Evolutionary conservation across 208 protist genomes (phyloP), one percentile per base, ranked within the genome.

Genomic region (Strigomonas culicis): DNA sequence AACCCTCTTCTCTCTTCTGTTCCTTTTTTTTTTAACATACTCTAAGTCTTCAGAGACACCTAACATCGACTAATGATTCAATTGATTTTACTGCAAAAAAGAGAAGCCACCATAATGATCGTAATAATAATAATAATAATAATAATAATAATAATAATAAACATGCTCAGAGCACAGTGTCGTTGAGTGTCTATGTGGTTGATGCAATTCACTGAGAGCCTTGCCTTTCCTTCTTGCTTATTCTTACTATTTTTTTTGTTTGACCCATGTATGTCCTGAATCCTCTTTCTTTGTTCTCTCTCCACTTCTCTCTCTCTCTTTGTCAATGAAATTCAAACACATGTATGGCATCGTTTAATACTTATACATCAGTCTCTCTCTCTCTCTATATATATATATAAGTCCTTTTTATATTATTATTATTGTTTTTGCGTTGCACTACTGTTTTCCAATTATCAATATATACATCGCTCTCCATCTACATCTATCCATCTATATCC

Each of bases 221-320:
- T n/a, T n/a, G n/a, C n/a, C 50, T 62, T 24, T 62, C 2, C 43
- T 62, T 62, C 57, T 62, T 51, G 47, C 28, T n/a, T 30, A 41
- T 2, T 4, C 30, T 4, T 34, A 6, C 51, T 34, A 3, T 57
- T 57, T 21, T 25, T 2, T 31, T 11, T 31, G 8, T 30, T 8
- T 31, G 2, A 8, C 11, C 8, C 51, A 17, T n/a, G 7, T 15
- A 4, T 63, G 7, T 53, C 59, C 11, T n/a, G n/a, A n/a, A n/a
- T n/a, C n/a, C n/a, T n/a, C n/a, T 39, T 39, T 39, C 10, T 39
- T n/a, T 30, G 1, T 2, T 10, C 27, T 13, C 36, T 28, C 43
- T 21, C 27, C 19, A 30, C 57, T 2, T 47, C 51, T 57, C 25
- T 57, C 4, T 36, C 30, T 57, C 25, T 57, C 51, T 57, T 30